These are phyloP conservation scores for Scleroderma citrinum DNA, from an alignment of 768 basidiomycete genomes.

Conservation along the genomic window DNA sequence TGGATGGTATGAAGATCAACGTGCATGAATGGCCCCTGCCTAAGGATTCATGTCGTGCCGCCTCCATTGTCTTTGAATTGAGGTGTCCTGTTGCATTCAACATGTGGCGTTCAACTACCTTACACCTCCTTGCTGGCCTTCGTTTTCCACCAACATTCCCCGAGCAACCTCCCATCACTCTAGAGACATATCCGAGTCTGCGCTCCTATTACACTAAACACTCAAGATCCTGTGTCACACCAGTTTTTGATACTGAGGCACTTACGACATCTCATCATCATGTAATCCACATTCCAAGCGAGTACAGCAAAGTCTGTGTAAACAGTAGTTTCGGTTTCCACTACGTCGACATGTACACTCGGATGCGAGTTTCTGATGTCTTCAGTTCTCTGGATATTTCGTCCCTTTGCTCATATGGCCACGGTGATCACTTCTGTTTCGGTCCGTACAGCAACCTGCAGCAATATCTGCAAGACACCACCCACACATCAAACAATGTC, in stretches of 20 bases:
- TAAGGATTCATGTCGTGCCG: conserved; percentile 6
- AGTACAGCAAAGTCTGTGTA: neutral
- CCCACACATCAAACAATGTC: conserved; percentile 3
- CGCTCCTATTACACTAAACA: conserved; percentile 5
- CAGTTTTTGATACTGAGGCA: conserved; percentile 20
- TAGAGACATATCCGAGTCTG: conserved; percentile 11
- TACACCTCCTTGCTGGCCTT: conserved; percentile 27
- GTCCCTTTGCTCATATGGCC: neutral
- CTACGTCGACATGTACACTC: neutral
- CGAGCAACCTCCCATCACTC: conserved; percentile 9
- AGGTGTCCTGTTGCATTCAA: too few species aligned
- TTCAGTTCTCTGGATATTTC: neutral
- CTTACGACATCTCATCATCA: conserved; percentile 14
- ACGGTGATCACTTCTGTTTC: neutral
- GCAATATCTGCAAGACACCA: too few species aligned
- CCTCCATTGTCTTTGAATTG: conserved; percentile 17
- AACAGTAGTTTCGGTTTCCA: neutral
- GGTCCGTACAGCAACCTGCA: neutral
- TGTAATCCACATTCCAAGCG: conserved; percentile 9
- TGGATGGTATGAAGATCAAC: conserved; percentile 19
- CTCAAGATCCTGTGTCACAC: conserved; percentile 8
- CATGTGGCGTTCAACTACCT: conserved; percentile 40
- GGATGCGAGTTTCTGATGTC: neutral
- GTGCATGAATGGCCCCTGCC: conserved; percentile 43
- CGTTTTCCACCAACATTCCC: conserved; percentile 15